Evolutionary conservation across 2,329 filamentous ascomycete genomes (phyloP).

Genomic region (Arthroderma uncinatum): DNA sequence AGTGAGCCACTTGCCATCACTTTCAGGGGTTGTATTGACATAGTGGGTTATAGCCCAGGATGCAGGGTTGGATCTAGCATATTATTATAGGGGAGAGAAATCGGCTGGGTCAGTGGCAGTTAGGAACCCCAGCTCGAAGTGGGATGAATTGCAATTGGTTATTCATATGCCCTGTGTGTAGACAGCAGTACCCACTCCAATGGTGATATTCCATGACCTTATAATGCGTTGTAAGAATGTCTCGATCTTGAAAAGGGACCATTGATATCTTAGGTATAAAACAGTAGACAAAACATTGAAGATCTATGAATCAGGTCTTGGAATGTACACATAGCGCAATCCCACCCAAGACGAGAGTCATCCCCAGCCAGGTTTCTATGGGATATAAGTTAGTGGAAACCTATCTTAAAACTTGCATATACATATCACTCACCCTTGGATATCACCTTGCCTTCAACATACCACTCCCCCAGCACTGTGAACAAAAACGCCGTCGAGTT

Average conservation of each 20-base stretch:
- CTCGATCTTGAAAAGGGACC: background rate
- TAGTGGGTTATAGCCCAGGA: background rate
- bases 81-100: background rate
- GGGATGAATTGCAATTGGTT: background rate
- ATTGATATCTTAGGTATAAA: background rate
- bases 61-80: background rate
- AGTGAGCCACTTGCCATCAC: background rate
- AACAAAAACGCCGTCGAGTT: slow-evolving; percentile 95
- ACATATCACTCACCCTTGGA: slow-evolving; percentile 51
- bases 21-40: background rate
- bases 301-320: slow-evolving; percentile 23
- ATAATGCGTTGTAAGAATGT: background rate
- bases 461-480: slow-evolving; percentile 90
- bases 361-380: slow-evolving; percentile 70
- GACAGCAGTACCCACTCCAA: background rate
- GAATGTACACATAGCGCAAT: slow-evolving; percentile 72
- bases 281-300: background rate
- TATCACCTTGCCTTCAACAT: slow-evolving; percentile 83
- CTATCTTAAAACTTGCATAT: background rate
- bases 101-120: background rate
- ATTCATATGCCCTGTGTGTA: background rate
- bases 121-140: background rate
- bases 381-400: background rate
- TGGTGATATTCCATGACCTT: background rate
- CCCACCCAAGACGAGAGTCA: slow-evolving; percentile 64